Percentiles rank a stretch among this genome's conserved stretches.
Conservation (phyloP, 176 grass and related monocot species). For the Cenchrus purpureus region DNA sequence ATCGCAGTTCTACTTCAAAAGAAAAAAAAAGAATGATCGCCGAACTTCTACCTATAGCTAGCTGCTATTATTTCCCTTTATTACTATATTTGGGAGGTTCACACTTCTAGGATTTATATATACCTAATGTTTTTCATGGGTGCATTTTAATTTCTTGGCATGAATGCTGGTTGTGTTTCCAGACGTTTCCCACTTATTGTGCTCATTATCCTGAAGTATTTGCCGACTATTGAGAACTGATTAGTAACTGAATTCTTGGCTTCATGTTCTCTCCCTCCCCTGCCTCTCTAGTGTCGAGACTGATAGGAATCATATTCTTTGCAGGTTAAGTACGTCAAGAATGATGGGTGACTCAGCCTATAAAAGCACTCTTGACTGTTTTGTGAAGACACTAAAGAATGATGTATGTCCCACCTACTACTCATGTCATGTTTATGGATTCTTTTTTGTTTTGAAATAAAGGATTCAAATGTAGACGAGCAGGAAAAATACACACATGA, state of each 20-base stretch:
- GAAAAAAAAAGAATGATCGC: too few species aligned
- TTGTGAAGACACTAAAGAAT: slow-evolving; percentile 92
- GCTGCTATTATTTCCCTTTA: neutral
- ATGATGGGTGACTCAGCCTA: slow-evolving; percentile 94
- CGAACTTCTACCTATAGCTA: neutral
- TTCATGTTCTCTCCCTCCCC: neutral
- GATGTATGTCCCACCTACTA: slow-evolving; percentile 65
- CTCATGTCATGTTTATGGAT: neutral
- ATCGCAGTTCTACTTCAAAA: neutral
- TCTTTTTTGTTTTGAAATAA: neutral
- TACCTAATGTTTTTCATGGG: neutral
- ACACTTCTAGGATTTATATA: neutral
- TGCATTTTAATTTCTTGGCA: neutral
- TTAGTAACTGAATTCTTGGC: neutral
- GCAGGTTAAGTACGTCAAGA: slow-evolving; percentile 85
- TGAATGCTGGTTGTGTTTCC: neutral
- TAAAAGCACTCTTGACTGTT: slow-evolving; percentile 43
- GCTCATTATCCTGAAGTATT: neutral
- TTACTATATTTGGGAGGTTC: neutral
- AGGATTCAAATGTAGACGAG: neutral
- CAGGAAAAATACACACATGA: neutral
- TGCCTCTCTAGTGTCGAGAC: neutral
- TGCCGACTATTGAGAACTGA: neutral
- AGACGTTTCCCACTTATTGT: slow-evolving; percentile 12
- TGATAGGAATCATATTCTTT: slow-evolving; percentile 33